Base-by-base conservation (phyloP, 2,329 filamentous ascomycete species). In the Phialophora chinensis region DNA sequence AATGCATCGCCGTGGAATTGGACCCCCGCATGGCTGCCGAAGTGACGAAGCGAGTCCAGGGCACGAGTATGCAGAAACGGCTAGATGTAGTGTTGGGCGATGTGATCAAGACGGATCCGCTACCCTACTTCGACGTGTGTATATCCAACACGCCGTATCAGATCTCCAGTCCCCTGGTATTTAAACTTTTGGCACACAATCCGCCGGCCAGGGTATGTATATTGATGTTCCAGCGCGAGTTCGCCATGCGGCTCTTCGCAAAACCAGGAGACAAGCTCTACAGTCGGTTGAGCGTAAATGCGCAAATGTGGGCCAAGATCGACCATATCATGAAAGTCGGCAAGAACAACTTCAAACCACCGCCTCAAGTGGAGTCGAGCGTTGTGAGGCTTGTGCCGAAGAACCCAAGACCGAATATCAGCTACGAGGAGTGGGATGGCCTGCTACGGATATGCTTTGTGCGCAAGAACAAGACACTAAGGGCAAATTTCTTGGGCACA, bases 11-110 rank as follows among this genome's bases (percentile, higher is more conserved):
- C 3, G 91, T 97, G 59, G 95, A 99, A 82, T 86, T 97, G 77
- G 95, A 99, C 80, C 93, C 95, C 23, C 86, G 95, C 75, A 98
- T 98, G 95, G 93, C 92, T 12, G 94, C 94, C 66, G 95, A 98
- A 81, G 86, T 97, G 69, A 95, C 92, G 54, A 93, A 96, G 80
- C 90, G 94, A 74, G 93, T 98, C 8, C 93, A 97, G 79, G 93
- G 92, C 23, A 96, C 90, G 52, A 92, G 93, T 0, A 86, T 90
- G 72, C 90, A 91, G 76, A 93, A 92, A 77, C 88, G 92, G 71
- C 82, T 99, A 44, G 93, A 97, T 73, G 88, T 98, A 44, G 82
- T 97, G 59, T 83, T 99, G 7, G 95, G 95, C 50, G 95, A 98
- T 79, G 92, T 94, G 55, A 96, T 97, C 79, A 97, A 97, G 82